A percentile compares a stretch with the other conserved stretches of the same genome.
Evolutionary conservation across 495 filamentous ascomycete species (phyloP).

Genomic region (Parachaetomium inaequale): DNA sequence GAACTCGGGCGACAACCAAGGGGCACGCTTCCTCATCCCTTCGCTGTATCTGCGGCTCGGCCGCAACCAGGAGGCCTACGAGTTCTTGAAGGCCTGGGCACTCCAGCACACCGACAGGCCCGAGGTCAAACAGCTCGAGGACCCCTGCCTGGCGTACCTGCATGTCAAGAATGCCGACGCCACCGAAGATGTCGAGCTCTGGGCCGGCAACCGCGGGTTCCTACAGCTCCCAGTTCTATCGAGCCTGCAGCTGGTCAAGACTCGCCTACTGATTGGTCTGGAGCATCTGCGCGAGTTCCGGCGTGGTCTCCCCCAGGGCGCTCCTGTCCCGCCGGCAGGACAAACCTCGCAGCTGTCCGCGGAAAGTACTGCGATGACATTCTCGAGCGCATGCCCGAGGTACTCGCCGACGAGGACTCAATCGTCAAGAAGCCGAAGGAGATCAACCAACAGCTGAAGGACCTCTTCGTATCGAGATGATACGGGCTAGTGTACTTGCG

Average conservation of each 20-base stretch:
- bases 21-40: conserved; percentile 40
- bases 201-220: background rate
- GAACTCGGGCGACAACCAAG: conserved; percentile 46
- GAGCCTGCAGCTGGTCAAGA: conserved; percentile 18
- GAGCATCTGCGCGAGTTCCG: conserved; percentile 5
- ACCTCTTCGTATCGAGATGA: background rate
- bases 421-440: conserved; percentile 1
- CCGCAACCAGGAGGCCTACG: conserved; percentile 54
- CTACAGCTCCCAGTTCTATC: background rate
- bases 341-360: background rate
- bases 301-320: background rate
- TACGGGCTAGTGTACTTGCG: too few relatives aligned
- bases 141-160: conserved; percentile 32
- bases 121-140: conserved; percentile 31
- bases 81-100: conserved; percentile 53
- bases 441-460: conserved; percentile 1
- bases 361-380: conserved; percentile 8
- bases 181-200: conserved; percentile 26
- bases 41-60: conserved; percentile 44
- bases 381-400: conserved; percentile 8
- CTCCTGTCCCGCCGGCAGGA: background rate
- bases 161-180: conserved; percentile 39
- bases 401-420: background rate
- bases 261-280: conserved; percentile 13
- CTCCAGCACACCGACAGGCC: conserved; percentile 11